A percentile compares a stretch with the other conserved stretches of the same genome.
phyloP scores from a whole-genome alignment of 2,329 filamentous ascomycete species.

The Orbilia brochopaga region DNA sequence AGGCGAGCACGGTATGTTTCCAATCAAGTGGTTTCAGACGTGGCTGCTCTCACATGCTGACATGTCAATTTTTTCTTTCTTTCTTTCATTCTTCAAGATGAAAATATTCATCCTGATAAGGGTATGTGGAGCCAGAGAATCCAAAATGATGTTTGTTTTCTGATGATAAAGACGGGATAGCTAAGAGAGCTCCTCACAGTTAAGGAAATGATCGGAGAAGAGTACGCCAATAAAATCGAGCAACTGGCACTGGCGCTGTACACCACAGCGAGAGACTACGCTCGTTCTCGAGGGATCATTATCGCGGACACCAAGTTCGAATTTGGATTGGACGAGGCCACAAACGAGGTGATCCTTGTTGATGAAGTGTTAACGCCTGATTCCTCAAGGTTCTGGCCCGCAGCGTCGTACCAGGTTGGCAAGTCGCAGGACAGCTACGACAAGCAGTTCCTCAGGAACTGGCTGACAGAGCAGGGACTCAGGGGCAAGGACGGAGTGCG shows the following conservation, averaged over 20 bases:
- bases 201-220: constrained; percentile 67
- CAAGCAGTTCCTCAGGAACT: constrained; percentile 84
- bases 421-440: constrained; percentile 82
- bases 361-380: constrained; percentile 88
- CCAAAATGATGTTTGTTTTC: neutral
- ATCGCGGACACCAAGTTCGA: constrained; percentile 81
- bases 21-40: constrained; percentile 6
- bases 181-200: constrained; percentile 51
- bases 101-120: constrained; percentile 79
- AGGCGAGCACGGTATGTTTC: constrained; percentile 66
- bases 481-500: constrained; percentile 75
- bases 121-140: constrained; percentile 58
- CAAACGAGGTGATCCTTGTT: constrained; percentile 73
- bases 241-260: constrained; percentile 70
- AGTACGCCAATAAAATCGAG: constrained; percentile 70
- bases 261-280: constrained; percentile 68
- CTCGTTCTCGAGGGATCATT: constrained; percentile 71
- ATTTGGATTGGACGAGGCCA: constrained; percentile 72
- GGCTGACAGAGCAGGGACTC: constrained; percentile 74
- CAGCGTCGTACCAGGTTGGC: constrained; percentile 73
- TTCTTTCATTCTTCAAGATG: constrained; percentile 62
- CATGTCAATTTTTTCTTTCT: constrained; percentile 2
- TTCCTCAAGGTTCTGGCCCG: constrained; percentile 85
- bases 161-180: constrained; percentile 3
- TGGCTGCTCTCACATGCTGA: constrained; percentile 7